Percentiles rank a stretch among this genome's conserved stretches.
Conservation (phyloP, 2,329 filamentous ascomycete species). For the Dendryphion nanum region DNA sequence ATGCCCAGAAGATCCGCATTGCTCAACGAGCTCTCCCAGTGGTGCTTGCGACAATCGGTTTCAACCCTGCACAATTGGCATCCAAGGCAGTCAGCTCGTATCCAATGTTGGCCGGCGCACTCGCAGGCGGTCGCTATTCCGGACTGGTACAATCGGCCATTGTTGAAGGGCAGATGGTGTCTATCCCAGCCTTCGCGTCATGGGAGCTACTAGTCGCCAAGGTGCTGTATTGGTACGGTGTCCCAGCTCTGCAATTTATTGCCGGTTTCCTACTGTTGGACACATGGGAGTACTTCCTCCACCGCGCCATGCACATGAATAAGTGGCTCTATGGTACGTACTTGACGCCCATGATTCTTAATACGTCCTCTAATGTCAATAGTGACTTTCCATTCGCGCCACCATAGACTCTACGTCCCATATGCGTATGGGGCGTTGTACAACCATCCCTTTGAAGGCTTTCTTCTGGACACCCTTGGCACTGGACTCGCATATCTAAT, state of each 20-base stretch:
- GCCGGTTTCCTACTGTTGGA: conserved; percentile 77
- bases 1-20: conserved; percentile 79
- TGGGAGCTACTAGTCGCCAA: conserved; percentile 80
- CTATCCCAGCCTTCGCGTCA: conserved; percentile 70
- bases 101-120: conserved; percentile 69
- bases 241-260: conserved; percentile 76
- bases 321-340: conserved; percentile 90
- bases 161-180: conserved; percentile 47
- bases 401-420: conserved; percentile 95
- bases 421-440: conserved; percentile 97
- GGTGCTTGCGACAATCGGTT: conserved; percentile 67
- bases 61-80: conserved; percentile 74
- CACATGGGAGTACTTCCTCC: conserved; percentile 97
- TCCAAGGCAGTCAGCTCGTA: conserved; percentile 70
- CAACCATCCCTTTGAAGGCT: conserved; percentile 93
- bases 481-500: conserved; percentile 80
- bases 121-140: conserved; percentile 81
- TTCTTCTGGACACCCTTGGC: conserved; percentile 87
- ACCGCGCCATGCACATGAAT: conserved; percentile 96
- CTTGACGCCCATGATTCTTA: background rate
- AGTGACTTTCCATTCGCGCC: conserved; percentile 89
- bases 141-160: conserved; percentile 61
- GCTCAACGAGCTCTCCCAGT: conserved; percentile 75
- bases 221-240: conserved; percentile 72
- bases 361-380: conserved; percentile 9